phyloP scores from a whole-genome alignment of 495 filamentous ascomycete genomes.

The Aspergillus diversus region DNA sequence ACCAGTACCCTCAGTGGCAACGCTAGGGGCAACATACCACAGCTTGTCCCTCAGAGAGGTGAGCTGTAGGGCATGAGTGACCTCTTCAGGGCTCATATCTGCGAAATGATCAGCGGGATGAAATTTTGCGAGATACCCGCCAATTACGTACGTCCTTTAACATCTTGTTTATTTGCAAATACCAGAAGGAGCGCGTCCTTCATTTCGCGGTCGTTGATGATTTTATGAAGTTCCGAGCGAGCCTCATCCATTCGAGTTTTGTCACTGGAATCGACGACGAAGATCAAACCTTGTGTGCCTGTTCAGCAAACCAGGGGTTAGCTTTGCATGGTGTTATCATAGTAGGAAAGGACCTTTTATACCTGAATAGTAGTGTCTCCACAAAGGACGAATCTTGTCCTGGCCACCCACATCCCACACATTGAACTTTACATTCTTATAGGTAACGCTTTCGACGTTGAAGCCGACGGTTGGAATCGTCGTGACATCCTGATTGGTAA shows the following conservation, averaged over 20 bases:
- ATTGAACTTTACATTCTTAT: constrained; percentile 99
- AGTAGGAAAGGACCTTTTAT: constrained; percentile 30
- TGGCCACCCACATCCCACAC: constrained; percentile 99
- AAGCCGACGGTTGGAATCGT: constrained; percentile 99
- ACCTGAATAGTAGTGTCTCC: constrained; percentile 99
- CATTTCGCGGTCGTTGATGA: constrained; percentile 98
- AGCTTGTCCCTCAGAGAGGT: constrained; percentile 86
- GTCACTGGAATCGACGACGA: constrained; percentile 94
- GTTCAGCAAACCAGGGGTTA: constrained; percentile 13
- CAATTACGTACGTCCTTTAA: constrained; percentile 69
- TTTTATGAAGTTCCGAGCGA: constrained; percentile 84
- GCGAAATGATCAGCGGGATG: constrained; percentile 25
- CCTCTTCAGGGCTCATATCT: constrained; percentile 87
- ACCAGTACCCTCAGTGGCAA: constrained; percentile 91
- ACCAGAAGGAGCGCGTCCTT: constrained; percentile 92
- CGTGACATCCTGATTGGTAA: constrained; percentile 90
- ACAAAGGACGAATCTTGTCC: constrained; percentile 97
- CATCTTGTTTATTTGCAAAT: constrained; percentile 98
- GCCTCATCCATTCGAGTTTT: constrained; percentile 87
- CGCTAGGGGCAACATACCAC: constrained; percentile 96
- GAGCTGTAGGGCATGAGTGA: constrained; percentile 83
- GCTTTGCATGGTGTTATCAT: neutral
- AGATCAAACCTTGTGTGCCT: constrained; percentile 97
- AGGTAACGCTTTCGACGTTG: constrained; percentile 99
- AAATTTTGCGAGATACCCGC: neutral